Evolutionary conservation across 768 basidiomycete species (phyloP).

Genomic region (Jaapia argillacea): DNA sequence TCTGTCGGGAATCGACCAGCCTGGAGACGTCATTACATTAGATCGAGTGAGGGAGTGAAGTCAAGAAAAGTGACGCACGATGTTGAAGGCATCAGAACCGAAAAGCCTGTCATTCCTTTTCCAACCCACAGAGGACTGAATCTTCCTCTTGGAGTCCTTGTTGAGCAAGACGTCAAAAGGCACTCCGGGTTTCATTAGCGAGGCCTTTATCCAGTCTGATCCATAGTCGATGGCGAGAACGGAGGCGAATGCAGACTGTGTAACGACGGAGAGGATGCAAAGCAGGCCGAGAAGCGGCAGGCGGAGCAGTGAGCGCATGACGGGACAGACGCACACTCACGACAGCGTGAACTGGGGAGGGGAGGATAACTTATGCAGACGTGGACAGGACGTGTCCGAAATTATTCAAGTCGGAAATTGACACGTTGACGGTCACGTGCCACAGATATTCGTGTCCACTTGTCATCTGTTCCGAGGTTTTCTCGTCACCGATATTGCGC

Average conservation of each 20-base stretch:
- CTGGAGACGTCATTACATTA: constrained; percentile 26
- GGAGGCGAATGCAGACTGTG: constrained; percentile 36
- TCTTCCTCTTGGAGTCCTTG: constrained; percentile 95
- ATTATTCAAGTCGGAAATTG: too few relatives aligned
- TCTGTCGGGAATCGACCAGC: constrained; percentile 87
- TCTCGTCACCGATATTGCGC: too few relatives aligned
- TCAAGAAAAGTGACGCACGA: constrained; percentile 42
- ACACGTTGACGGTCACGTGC: too few relatives aligned
- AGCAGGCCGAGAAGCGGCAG: too few relatives aligned
- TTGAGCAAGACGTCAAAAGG: constrained; percentile 96
- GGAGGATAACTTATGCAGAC: too few relatives aligned
- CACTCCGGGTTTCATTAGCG: constrained; percentile 86
- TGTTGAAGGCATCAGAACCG: constrained; percentile 78
- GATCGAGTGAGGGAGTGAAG: neutral
- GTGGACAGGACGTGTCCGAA: too few relatives aligned
- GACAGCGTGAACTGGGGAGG: too few relatives aligned
- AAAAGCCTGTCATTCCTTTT: constrained; percentile 86
- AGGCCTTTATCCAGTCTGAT: constrained; percentile 94
- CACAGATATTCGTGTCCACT: too few relatives aligned
- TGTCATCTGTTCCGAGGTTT: too few relatives aligned
- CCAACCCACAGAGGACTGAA: constrained; percentile 84
- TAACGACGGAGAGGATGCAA: constrained; percentile 8
- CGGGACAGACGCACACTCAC: too few relatives aligned
- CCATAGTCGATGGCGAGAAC: constrained; percentile 98
- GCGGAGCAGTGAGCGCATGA: too few relatives aligned